Base-by-base conservation (phyloP, 805 yeast species). In the Ascoidea rubescens region DNA sequence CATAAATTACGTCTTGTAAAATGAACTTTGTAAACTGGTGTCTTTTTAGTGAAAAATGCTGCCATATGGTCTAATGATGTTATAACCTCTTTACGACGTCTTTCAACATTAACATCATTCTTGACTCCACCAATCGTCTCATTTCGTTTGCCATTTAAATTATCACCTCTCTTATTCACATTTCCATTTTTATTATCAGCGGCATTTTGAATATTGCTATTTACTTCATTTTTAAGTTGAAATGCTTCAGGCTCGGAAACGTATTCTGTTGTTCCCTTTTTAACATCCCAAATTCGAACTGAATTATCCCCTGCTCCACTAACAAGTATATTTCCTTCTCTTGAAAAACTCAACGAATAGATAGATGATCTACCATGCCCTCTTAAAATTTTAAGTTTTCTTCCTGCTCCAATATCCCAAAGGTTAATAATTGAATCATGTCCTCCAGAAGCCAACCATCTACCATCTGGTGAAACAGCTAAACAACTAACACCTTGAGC, bases 231-330 rank as follows among this genome's bases (percentile, higher is more conserved):
- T 14, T 37, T 37, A 60, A 70, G 6, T 63, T 66, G 49, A 71
- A 69, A 78, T 31, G 84, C 78, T 63, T 87, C 96, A 0, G 96
- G 90, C 55, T 78, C 81, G 7, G 86, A 80, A 5, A 84, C 84
- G 1, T 82, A 79, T 59, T 89, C 96, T 51, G 75, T 74, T 0
- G 97, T 88, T 51, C 87, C 88, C 59, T 81, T 79, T 64, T 86
- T 88, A 51, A 88, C 80, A 66, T 93, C 98, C 99, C 99, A 93
- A 4, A 89, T 95, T 58, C 99, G 76, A 2, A 93, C 95, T 1
- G 95, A 82, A 63, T 83, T 80, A 69, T 93, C 99, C 1, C 95
- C 89, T 49, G 95, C 96, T 28, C 95, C 88, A 67, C 95, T 84
- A 5, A 93, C 90, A 48, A 93, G 73, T 0, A 89, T 87, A 32